A percentile compares a stretch with the other conserved stretches of the same genome.
Conservation (phyloP, 2,329 filamentous ascomycete genomes). For the Alternaria triticimaculans region DNA sequence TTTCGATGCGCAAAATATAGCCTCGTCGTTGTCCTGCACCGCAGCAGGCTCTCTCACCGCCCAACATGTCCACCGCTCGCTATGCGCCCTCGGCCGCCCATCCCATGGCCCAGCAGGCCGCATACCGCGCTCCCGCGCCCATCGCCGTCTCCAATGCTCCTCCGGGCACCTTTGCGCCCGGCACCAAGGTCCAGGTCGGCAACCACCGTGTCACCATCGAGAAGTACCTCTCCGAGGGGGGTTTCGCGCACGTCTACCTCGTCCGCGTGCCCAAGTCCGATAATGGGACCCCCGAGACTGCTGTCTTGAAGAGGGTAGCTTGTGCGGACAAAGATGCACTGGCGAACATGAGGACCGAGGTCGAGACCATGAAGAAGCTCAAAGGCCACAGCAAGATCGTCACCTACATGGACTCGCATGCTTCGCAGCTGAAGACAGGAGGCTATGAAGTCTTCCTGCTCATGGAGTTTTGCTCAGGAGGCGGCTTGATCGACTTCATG, state of each 20-base stretch:
- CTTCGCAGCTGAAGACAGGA: constrained; percentile 87
- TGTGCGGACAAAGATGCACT: constrained; percentile 95
- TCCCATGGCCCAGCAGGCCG: constrained; percentile 45
- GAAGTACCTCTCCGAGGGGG: constrained; percentile 96
- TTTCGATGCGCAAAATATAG: constrained; percentile 46
- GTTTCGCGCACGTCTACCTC: constrained; percentile 97
- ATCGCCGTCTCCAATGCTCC: constrained; percentile 48
- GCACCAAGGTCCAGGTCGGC: constrained; percentile 96
- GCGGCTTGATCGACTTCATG: constrained; percentile 98
- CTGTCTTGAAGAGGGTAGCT: constrained; percentile 92
- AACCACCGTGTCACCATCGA: constrained; percentile 92
- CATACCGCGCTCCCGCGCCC: constrained; percentile 42
- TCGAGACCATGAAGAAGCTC: constrained; percentile 99
- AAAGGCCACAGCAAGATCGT: constrained; percentile 97
- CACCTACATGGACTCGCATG: constrained; percentile 97
- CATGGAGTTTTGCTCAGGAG: constrained; percentile 97
- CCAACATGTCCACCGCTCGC: constrained; percentile 49
- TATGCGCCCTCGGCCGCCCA: constrained; percentile 46
- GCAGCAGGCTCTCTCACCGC: constrained; percentile 43
- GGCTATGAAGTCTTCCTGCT: constrained; percentile 98
- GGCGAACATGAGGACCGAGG: constrained; percentile 95
- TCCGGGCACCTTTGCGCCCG: constrained; percentile 83
- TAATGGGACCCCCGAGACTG: constrained; percentile 77
- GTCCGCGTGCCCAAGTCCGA: constrained; percentile 79
- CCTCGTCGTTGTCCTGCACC: constrained; percentile 36